Conservation (phyloP, 129 eudicot genomes). For the Lonicera japonica region DNA sequence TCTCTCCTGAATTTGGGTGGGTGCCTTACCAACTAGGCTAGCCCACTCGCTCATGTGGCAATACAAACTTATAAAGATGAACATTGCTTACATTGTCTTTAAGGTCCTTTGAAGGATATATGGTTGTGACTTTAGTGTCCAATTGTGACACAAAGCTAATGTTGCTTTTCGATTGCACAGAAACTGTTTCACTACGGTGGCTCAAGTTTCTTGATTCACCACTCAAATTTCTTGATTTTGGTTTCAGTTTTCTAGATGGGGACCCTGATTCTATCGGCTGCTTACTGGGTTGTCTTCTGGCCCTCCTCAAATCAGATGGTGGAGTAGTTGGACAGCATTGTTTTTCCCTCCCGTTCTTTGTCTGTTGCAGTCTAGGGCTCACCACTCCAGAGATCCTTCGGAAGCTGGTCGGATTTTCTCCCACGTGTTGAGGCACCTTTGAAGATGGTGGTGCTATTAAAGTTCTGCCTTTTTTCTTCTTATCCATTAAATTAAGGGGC, state of each 20-base stretch:
- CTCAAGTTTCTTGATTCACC: constrained; percentile 35
- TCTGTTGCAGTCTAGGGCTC: constrained; percentile 45
- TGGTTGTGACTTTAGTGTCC: constrained; percentile 47
- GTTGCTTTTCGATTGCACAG: constrained; percentile 63
- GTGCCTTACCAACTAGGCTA: no score
- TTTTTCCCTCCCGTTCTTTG: constrained; percentile 27
- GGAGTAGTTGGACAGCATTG: constrained; percentile 27
- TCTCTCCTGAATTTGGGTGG: no score
- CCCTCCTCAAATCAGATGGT: constrained; percentile 29
- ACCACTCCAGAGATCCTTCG: constrained; percentile 27
- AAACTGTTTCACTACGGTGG: constrained; percentile 49
- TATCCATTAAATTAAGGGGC: constrained; percentile 21
- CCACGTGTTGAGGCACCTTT: constrained; percentile 22
- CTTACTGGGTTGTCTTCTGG: constrained; percentile 31
- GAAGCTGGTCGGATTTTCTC: constrained; percentile 22
- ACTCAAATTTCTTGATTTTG: constrained; percentile 28
- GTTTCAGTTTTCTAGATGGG: constrained; percentile 23
- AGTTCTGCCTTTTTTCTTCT: constrained; percentile 27
- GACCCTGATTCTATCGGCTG: constrained; percentile 20
- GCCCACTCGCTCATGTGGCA: no score
- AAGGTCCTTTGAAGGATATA: constrained; percentile 26
- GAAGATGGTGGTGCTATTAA: constrained; percentile 23
- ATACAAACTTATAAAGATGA: background rate
- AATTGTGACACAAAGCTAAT: constrained; percentile 45
- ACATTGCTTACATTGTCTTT: constrained; percentile 29